Conservation (phyloP, 169 alveolate genomes). For the Fabrea salina region DNA sequence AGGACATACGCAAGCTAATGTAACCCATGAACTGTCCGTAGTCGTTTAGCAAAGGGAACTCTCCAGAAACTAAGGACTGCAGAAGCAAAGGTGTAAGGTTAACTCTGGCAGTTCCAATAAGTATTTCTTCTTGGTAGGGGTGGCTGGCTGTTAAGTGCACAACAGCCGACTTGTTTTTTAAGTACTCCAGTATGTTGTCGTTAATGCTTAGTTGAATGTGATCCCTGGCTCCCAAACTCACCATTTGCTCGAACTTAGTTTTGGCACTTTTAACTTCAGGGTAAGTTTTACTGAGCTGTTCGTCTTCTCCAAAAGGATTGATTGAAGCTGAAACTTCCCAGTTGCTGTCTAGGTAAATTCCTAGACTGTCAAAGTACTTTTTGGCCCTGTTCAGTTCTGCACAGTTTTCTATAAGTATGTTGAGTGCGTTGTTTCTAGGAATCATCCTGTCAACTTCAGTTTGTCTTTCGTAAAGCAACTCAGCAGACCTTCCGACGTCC, state of each 20-base stretch:
- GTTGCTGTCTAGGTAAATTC: not conserved
- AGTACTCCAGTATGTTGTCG: not conserved
- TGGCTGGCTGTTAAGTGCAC: not conserved
- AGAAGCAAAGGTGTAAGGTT: not conserved
- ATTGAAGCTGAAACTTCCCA: not conserved
- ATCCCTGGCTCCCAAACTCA: not conserved
- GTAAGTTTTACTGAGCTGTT: not conserved
- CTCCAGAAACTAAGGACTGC: not conserved
- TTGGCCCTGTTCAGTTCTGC: not conserved
- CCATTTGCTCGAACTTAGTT: not conserved
- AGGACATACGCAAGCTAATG: not conserved
- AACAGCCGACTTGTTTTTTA: not conserved
- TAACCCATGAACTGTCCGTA: slow-evolving; percentile 33
- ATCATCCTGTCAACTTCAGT: slow-evolving; percentile 13
- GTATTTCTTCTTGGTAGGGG: not conserved
- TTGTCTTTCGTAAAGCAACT: slow-evolving; percentile 17
- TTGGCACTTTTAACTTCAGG: not conserved
- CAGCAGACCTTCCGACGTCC: not conserved
- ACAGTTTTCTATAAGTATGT: not conserved
- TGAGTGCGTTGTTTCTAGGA: not conserved
- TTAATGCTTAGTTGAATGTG: not conserved
- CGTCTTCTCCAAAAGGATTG: not conserved
- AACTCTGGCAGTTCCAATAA: not conserved
- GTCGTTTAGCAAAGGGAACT: slow-evolving; percentile 11
- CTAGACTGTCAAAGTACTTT: not conserved